Percentiles rank a stretch among this genome's conserved stretches.
These are phyloP conservation scores for Trichoderma polysporum DNA, from an alignment of 2,329 filamentous ascomycete genomes.

Conservation along the genomic window DNA sequence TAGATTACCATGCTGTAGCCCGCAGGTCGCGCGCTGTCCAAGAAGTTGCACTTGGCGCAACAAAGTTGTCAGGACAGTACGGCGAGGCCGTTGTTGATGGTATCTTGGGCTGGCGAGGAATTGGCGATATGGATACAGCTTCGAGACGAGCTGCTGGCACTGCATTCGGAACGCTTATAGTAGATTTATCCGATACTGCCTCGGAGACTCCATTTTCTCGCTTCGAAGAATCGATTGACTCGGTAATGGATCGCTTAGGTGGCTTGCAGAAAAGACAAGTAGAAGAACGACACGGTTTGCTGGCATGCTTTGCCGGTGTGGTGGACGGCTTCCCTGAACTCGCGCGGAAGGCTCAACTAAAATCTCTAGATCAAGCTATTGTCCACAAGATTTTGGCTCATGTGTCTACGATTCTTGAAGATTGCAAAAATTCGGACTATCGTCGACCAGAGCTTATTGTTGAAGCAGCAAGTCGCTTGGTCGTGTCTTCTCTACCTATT, in stretches of 20 bases:
- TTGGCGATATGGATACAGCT: constrained; percentile 73
- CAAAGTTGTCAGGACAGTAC: constrained; percentile 66
- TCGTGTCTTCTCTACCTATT: constrained; percentile 52
- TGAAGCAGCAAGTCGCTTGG: constrained; percentile 59
- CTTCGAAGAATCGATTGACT: constrained; percentile 38
- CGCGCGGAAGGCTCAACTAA: constrained; percentile 13
- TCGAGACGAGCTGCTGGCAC: constrained; percentile 71
- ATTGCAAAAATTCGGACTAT: constrained; percentile 44
- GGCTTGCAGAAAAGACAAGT: constrained; percentile 55
- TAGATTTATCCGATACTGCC: constrained; percentile 36
- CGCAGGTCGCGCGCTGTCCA: constrained; percentile 79
- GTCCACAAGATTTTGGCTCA: constrained; percentile 32
- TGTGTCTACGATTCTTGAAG: constrained; percentile 40
- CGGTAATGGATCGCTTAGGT: constrained; percentile 46
- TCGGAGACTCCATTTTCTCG: constrained; percentile 27
- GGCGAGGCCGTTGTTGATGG: constrained; percentile 69
- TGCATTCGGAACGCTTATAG: constrained; percentile 63
- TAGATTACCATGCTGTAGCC: constrained; percentile 92
- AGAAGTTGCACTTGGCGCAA: constrained; percentile 69
- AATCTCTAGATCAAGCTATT: constrained; percentile 21
- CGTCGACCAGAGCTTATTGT: constrained; percentile 65
- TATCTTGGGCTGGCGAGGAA: constrained; percentile 80
- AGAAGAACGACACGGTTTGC: constrained; percentile 67
- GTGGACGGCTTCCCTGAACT: constrained; percentile 48
- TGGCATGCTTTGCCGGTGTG: constrained; percentile 61